Conservation (phyloP, 495 filamentous ascomycete genomes). For the Podospora anserina region DNA sequence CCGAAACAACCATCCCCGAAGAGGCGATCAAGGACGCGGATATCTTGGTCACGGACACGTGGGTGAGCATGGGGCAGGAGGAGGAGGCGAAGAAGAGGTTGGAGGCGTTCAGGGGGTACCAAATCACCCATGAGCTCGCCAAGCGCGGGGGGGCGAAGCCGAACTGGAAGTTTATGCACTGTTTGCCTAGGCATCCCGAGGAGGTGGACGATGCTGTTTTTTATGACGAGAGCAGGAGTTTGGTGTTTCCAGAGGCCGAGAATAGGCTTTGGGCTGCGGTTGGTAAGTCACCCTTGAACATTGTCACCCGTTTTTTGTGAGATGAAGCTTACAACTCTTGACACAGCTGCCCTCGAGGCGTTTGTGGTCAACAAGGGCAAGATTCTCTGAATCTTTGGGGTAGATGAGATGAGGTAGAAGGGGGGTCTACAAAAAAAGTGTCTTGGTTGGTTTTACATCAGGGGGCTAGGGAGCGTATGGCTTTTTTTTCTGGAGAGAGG, state of each 20-base stretch:
- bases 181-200: conserved; percentile 87
- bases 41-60: conserved; percentile 92
- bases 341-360: conserved; percentile 68
- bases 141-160: conserved; percentile 81
- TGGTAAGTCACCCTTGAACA: conserved; percentile 39
- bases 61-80: conserved; percentile 97
- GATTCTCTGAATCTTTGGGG: conserved; percentile 32
- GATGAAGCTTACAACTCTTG: background rate
- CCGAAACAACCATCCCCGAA: conserved; percentile 74
- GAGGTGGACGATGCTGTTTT: conserved; percentile 95
- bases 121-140: conserved; percentile 80
- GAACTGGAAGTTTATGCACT: conserved; percentile 98
- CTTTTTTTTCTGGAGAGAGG: background rate
- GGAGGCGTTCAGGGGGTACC: conserved; percentile 82
- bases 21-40: conserved; percentile 87
- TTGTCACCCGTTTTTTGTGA: background rate
- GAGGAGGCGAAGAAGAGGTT: conserved; percentile 70
- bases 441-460: background rate
- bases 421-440: too few relatives aligned
- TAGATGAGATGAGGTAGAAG: background rate
- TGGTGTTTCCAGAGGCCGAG: conserved; percentile 92
- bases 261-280: conserved; percentile 91
- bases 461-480: conserved; percentile 8
- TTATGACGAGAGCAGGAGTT: conserved; percentile 64
- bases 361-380: conserved; percentile 90